Base-by-base conservation (phyloP, 1,284 basidiomycete species). In the Ustilago crameri region DNA sequence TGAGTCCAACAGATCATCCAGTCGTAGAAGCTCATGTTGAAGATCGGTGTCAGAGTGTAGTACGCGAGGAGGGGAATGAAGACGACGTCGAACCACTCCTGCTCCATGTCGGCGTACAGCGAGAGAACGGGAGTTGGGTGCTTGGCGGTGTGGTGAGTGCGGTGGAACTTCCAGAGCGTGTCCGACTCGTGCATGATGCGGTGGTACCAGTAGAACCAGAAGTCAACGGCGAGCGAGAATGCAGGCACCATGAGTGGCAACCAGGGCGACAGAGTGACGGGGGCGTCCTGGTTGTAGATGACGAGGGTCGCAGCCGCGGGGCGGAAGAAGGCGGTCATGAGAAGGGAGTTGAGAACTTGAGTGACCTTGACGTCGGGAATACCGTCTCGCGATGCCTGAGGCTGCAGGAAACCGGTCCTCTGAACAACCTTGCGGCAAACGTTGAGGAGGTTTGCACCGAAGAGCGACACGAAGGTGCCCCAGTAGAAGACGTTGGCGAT, bases 201-300 rank as follows among this genome's bases (percentile, higher is more conserved):
- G 53, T 81, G 80, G 57, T 78, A 79, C 61, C 63, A 64, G 64
- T 78, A 80, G 66, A 78, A 81, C 68, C 57, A 79, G 45, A 78
- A 78, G 61, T 80, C 79, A 38, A 77, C 53, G 17, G 68, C 53
- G 9, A 63, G 27, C 3, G 72, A 45, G 48, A 75, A 79, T 1
- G 59, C 38, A 12, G 71, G 75, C 3, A 79, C 26, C 50, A 79
- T 71, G 20, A 79, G 52, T 1, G 73, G 67, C 41, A 80, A 38
- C 72, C 67, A 75, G 1, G 52, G 49, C 22, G 59, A 67, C 14
- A 80, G 24, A 5, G 26, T 49, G 15, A 74, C 51, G 3, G 60
- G 60, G 26, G 61, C 59, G 24, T 65, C 30, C 3, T 61, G 68
- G 48, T 80, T 56, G 64, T 80, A 81, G 26, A 71, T 59, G 30